Evolutionary conservation across 2,329 filamentous ascomycete genomes (phyloP).

Genomic region (Fusarium sp.): DNA sequence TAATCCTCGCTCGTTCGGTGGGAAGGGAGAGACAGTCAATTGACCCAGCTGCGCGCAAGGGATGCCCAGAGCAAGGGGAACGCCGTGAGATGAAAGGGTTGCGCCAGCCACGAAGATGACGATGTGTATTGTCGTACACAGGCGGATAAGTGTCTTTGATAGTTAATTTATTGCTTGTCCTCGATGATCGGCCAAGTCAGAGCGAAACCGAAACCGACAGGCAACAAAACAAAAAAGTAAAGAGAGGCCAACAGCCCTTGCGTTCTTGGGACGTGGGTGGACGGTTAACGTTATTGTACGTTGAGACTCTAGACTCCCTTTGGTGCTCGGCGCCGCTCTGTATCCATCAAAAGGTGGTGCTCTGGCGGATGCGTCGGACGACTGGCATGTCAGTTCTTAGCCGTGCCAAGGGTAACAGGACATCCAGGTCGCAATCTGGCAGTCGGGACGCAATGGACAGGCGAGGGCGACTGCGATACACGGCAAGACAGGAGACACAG

Average conservation of each 20-base stretch:
- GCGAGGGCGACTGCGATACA: slow-evolving; percentile 10
- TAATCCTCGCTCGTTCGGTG: not conserved
- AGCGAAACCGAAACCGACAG: slow-evolving; percentile 19
- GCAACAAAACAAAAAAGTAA: slow-evolving; percentile 21
- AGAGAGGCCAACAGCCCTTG: slow-evolving; percentile 26
- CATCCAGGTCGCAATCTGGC: slow-evolving; percentile 27
- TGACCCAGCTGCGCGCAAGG: slow-evolving; percentile 27
- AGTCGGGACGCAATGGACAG: slow-evolving; percentile 22
- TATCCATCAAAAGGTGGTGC: slow-evolving; percentile 44
- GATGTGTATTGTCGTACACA: slow-evolving; percentile 31
- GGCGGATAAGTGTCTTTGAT: slow-evolving; percentile 1
- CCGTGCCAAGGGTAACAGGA: slow-evolving; percentile 28
- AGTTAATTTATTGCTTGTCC: slow-evolving; percentile 6
- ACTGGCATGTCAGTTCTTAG: slow-evolving; percentile 42
- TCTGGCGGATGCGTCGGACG: slow-evolving; percentile 44
- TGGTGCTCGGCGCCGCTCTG: slow-evolving; percentile 38
- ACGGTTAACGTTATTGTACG: slow-evolving; percentile 33
- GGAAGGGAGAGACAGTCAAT: slow-evolving; percentile 14
- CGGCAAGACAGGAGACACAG: slow-evolving; percentile 7
- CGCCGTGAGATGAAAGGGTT: slow-evolving; percentile 26
- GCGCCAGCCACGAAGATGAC: slow-evolving; percentile 41
- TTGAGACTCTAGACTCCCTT: slow-evolving; percentile 43
- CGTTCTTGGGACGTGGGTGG: slow-evolving; percentile 35
- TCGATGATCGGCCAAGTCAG: slow-evolving; percentile 9
- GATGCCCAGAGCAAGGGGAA: slow-evolving; percentile 24